Conservation (phyloP, 768 basidiomycete species). For the Kwoniella newhampshirensis region DNA sequence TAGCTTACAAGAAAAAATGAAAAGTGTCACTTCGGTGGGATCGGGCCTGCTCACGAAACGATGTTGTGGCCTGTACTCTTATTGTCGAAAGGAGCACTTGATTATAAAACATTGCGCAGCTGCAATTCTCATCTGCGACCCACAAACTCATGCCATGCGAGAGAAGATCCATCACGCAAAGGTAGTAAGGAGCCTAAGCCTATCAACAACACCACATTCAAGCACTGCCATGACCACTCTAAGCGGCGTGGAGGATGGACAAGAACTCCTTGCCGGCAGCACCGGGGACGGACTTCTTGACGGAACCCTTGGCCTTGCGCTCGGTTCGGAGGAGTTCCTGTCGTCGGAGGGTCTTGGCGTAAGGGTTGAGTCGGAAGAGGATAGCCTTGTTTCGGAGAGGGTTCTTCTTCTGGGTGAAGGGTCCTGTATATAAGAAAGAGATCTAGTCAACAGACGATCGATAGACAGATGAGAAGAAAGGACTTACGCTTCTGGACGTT, state of each 20-base stretch:
- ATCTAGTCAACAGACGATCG: neutral
- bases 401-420: conserved; percentile 99
- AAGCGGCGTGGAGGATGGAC: conserved; percentile 79
- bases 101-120: too few relatives aligned
- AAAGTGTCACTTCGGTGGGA: too few relatives aligned
- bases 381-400: conserved; percentile 89
- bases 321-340: conserved; percentile 65
- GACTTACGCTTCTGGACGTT: conserved; percentile 73
- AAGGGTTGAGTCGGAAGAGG: conserved; percentile 97
- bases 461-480: neutral
- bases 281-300: conserved; percentile 65
- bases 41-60: too few relatives aligned
- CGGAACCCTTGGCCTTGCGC: conserved; percentile 49
- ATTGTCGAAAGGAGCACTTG: too few relatives aligned
- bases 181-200: conserved; percentile 2
- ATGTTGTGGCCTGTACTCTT: too few relatives aligned
- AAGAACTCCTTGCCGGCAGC: conserved; percentile 81
- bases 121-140: too few relatives aligned
- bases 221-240: conserved; percentile 46
- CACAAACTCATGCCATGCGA: neutral
- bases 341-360: conserved; percentile 88
- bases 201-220: conserved; percentile 18
- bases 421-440: conserved; percentile 50
- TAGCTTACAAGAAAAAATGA: too few relatives aligned
- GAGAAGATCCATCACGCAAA: conserved; percentile 17